These are phyloP conservation scores for Pseudogymnoascus pannorum DNA, from an alignment of 2,329 filamentous ascomycete species.

Conservation along the genomic window DNA sequence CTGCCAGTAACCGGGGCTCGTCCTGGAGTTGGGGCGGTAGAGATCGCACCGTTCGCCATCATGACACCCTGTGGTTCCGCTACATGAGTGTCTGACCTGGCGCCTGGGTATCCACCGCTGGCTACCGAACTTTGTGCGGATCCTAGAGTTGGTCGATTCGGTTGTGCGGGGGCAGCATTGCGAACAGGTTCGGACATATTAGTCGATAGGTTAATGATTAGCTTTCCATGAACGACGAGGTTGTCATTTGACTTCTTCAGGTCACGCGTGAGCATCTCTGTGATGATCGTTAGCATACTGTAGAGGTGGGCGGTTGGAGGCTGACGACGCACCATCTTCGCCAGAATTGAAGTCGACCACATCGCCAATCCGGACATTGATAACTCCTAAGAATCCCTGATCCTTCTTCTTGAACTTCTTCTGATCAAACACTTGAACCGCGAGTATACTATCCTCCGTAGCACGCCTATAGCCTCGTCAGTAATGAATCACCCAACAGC, in stretches of 20 bases:
- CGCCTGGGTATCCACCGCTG: constrained; percentile 20
- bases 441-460: constrained; percentile 91
- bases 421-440: constrained; percentile 98
- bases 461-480: constrained; percentile 56
- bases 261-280: constrained; percentile 94
- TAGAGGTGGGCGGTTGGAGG: constrained; percentile 12
- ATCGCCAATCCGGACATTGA: constrained; percentile 93
- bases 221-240: constrained; percentile 92
- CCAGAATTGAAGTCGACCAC: constrained; percentile 85
- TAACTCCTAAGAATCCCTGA: constrained; percentile 94
- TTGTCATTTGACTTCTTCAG: constrained; percentile 98
- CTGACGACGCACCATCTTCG: constrained; percentile 66
- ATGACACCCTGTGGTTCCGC: constrained; percentile 20
- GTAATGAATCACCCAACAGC: constrained; percentile 10
- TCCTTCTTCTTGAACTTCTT: constrained; percentile 99
- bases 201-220: constrained; percentile 93
- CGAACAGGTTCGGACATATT: constrained; percentile 69
- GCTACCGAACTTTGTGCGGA: constrained; percentile 27
- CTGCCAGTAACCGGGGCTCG: constrained; percentile 29
- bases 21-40: constrained; percentile 26
- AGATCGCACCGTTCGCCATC: constrained; percentile 26
- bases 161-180: constrained; percentile 18
- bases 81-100: constrained; percentile 22
- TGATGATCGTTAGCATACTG: constrained; percentile 10
- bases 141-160: constrained; percentile 25